phyloP scores from a whole-genome alignment of 495 filamentous ascomycete species.

The Aspergillus haitiensis region DNA sequence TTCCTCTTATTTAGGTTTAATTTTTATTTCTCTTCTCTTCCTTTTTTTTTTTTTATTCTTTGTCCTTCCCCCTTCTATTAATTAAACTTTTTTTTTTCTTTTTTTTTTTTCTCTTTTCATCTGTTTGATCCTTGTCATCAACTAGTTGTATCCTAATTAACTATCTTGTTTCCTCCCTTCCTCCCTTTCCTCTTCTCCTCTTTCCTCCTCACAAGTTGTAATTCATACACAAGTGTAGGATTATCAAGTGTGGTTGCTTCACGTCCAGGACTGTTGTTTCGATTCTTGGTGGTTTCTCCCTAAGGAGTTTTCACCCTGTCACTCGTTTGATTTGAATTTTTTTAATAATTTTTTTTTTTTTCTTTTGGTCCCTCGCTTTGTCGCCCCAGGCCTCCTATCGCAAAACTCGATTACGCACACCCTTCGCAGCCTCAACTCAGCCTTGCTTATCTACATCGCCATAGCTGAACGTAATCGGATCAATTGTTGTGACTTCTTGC shows the following conservation, averaged over 20 bases:
- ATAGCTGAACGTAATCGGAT: too few species aligned
- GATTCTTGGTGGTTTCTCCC: neutral
- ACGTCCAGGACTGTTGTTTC: neutral
- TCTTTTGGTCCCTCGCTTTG: neutral
- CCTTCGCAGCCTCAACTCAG: neutral
- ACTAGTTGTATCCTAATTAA: too few species aligned
- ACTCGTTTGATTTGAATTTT: neutral
- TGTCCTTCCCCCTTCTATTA: neutral
- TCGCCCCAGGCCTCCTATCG: neutral
- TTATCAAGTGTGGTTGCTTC: neutral
- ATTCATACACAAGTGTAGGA: neutral
- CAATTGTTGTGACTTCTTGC: neutral
- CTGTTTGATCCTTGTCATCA: neutral
- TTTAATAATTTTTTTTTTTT: neutral
- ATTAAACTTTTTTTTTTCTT: neutral
- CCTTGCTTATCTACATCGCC: neutral
- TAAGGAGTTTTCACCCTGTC: slow-evolving; percentile 1
- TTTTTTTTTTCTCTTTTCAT: neutral
- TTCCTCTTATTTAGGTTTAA: neutral
- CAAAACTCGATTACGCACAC: neutral
- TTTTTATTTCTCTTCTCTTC: neutral
- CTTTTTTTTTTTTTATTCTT: neutral
- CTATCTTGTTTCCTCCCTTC: neutral
- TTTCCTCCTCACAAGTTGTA: neutral
- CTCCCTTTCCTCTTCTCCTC: neutral